Conservation (phyloP, 106 monocot genomes). For the Platanthera guangdongensis region DNA sequence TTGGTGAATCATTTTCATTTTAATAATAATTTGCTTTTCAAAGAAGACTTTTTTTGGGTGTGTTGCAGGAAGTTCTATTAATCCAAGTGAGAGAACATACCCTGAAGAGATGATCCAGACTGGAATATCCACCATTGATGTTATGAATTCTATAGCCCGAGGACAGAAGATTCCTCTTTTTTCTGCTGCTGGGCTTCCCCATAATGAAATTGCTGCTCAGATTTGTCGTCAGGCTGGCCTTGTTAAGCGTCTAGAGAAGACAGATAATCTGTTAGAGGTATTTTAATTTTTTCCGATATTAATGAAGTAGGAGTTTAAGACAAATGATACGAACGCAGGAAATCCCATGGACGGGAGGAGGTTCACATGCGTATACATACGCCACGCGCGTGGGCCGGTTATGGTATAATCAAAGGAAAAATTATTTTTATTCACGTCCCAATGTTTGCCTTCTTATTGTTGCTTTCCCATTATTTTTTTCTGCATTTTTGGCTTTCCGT, state of each 20-base stretch:
- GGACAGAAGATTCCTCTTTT: constrained; percentile 99
- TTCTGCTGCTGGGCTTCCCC: constrained; percentile 95
- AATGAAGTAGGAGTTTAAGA: too few relatives aligned
- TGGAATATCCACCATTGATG: constrained; percentile 98
- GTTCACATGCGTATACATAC: too few relatives aligned
- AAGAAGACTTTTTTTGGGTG: not conserved
- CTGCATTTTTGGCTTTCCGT: too few relatives aligned
- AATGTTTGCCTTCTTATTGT: too few relatives aligned
- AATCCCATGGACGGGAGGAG: too few relatives aligned
- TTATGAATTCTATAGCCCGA: constrained; percentile 99
- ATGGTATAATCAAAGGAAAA: too few relatives aligned
- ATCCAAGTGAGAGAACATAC: constrained; percentile 98
- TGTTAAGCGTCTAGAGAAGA: constrained; percentile 81
- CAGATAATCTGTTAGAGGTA: constrained; percentile 71
- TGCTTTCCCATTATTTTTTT: too few relatives aligned
- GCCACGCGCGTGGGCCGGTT: too few relatives aligned
- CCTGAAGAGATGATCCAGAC: constrained; percentile 99
- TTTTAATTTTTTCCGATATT: not conserved
- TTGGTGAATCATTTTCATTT: not conserved
- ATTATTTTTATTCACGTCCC: too few relatives aligned
- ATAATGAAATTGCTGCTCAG: constrained; percentile 98
- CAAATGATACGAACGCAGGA: too few relatives aligned
- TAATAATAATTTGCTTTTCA: not conserved
- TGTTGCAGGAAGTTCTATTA: constrained; percentile 94
- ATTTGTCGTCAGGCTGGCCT: constrained; percentile 99